Percentiles rank a stretch among this genome's conserved stretches.
Conservation (phyloP, 352 stramenopile genomes). For the Phytophthora constricta region DNA sequence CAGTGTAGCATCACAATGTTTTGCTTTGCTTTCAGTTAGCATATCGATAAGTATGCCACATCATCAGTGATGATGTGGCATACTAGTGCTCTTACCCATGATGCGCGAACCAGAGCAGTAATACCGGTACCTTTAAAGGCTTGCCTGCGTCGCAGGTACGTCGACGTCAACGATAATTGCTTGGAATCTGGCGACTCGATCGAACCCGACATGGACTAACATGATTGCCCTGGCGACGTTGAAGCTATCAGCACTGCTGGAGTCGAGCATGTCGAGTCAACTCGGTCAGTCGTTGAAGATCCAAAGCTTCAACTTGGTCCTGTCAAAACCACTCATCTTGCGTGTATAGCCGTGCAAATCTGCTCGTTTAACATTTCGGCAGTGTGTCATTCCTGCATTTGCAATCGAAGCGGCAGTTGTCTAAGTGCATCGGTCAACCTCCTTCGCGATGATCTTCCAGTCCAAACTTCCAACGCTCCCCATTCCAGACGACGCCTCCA, state of each 20-base stretch:
- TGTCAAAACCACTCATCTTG: slow-evolving; percentile 21
- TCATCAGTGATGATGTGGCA: too few species aligned
- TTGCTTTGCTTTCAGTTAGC: too few species aligned
- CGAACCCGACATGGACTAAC: too few species aligned
- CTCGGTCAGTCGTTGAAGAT: background rate
- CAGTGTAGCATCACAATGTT: too few species aligned
- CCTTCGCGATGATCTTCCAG: slow-evolving; percentile 47
- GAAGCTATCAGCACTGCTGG: too few species aligned
- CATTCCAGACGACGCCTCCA: slow-evolving; percentile 45
- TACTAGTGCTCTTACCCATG: too few species aligned
- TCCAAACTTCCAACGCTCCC: slow-evolving; percentile 34
- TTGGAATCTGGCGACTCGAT: too few species aligned
- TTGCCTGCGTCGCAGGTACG: too few species aligned
- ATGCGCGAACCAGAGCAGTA: too few species aligned
- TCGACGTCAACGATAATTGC: background rate
- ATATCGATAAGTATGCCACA: too few species aligned
- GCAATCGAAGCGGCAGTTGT: slow-evolving; percentile 7
- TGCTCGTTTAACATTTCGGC: slow-evolving; percentile 17
- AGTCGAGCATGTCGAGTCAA: background rate
- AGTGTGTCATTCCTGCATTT: slow-evolving; percentile 36
- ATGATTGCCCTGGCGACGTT: too few species aligned
- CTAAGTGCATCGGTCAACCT: background rate
- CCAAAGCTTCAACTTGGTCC: slow-evolving; percentile 22
- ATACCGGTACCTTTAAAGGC: too few species aligned
- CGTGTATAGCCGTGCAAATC: slow-evolving; percentile 11